phyloP scores from a whole-genome alignment of 2,329 filamentous ascomycete species.

The Talaromyces sp. region DNA sequence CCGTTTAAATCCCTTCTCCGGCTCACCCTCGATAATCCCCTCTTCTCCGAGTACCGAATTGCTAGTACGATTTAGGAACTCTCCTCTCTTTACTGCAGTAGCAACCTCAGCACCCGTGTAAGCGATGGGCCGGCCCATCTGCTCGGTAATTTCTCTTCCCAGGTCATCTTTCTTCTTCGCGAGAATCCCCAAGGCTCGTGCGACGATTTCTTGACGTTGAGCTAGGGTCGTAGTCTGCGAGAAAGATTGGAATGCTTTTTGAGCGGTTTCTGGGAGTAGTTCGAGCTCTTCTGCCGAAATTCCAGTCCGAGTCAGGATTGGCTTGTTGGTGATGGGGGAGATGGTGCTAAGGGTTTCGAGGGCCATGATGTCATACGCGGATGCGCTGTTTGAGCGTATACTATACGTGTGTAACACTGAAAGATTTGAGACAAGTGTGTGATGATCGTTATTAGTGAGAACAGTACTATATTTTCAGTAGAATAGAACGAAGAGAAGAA shows the following conservation, averaged over 20 bases:
- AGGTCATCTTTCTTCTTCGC: conserved; percentile 71
- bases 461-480: background rate
- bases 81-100: conserved; percentile 78
- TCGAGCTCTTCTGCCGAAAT: conserved; percentile 67
- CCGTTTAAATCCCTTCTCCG: conserved; percentile 82
- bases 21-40: conserved; percentile 65
- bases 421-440: background rate
- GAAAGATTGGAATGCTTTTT: conserved; percentile 72
- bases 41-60: conserved; percentile 69
- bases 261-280: conserved; percentile 66
- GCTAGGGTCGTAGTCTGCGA: conserved; percentile 71
- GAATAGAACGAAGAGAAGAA: background rate
- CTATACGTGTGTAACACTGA: background rate
- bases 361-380: conserved; percentile 38
- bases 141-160: conserved; percentile 79
- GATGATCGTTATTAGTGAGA: background rate
- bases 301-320: conserved; percentile 75
- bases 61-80: conserved; percentile 82
- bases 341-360: conserved; percentile 68
- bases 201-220: conserved; percentile 75
- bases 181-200: conserved; percentile 71
- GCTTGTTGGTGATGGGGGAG: conserved; percentile 83
- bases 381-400: background rate
- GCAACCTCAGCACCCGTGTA: conserved; percentile 79
- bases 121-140: conserved; percentile 91